phyloP scores from a whole-genome alignment of 2,329 filamentous ascomycete genomes.

The Stachybotrys echinatus region DNA sequence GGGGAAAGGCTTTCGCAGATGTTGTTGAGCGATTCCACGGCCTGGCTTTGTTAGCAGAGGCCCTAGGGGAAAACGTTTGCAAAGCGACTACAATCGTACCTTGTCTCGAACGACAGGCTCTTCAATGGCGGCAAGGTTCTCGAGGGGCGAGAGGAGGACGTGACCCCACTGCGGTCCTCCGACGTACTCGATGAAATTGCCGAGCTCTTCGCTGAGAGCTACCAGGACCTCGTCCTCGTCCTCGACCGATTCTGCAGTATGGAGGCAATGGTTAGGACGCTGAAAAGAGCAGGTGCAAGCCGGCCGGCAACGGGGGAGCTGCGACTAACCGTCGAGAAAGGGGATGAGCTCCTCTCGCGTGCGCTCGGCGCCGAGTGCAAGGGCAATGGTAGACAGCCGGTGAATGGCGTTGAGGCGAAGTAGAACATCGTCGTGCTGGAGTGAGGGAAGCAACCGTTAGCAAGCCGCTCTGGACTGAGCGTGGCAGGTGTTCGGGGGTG shows the following conservation, averaged over 20 bases:
- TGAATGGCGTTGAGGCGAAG: constrained; percentile 98
- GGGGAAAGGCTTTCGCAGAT: constrained; percentile 90
- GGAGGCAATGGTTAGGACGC: constrained; percentile 10
- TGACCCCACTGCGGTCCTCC: constrained; percentile 91
- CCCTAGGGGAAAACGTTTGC: not conserved
- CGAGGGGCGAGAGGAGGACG: constrained; percentile 91
- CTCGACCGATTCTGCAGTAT: constrained; percentile 81
- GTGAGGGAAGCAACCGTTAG: constrained; percentile 3
- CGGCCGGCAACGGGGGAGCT: constrained; percentile 10
- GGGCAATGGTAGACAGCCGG: constrained; percentile 94
- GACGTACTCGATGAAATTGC: constrained; percentile 95
- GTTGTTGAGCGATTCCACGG: constrained; percentile 98
- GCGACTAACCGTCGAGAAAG: constrained; percentile 86
- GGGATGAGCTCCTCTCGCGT: constrained; percentile 98
- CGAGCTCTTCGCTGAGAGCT: constrained; percentile 93
- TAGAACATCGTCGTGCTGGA: constrained; percentile 94
- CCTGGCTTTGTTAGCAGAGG: constrained; percentile 45
- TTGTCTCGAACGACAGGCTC: constrained; percentile 97
- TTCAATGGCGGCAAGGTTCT: constrained; percentile 97
- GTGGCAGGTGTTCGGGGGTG: too few relatives aligned
- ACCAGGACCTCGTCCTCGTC: constrained; percentile 98
- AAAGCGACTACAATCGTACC: constrained; percentile 44
- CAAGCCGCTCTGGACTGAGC: not conserved
- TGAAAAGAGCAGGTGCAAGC: not conserved
- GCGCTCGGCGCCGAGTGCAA: constrained; percentile 90